phyloP scores from a whole-genome alignment of 2,329 filamentous ascomycete species.

The Trichoderma endophyticum region DNA sequence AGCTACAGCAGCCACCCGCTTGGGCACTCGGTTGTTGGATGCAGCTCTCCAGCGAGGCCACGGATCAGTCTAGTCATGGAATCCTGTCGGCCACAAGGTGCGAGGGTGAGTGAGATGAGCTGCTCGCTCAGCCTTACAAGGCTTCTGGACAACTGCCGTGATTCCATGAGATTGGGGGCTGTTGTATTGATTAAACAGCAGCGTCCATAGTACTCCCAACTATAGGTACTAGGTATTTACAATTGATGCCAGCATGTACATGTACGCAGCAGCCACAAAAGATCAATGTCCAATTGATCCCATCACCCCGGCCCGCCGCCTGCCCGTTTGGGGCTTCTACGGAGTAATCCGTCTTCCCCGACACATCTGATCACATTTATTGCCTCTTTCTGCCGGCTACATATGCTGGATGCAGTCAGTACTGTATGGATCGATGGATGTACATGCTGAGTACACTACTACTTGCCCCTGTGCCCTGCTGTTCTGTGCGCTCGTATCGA shows the following conservation, averaged over 20 bases:
- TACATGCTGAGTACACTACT: not conserved
- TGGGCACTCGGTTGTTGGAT: not conserved
- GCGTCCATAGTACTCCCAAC: not conserved
- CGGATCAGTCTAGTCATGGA: no score
- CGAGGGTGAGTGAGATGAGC: not conserved
- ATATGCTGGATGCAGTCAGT: not conserved
- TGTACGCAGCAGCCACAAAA: no score
- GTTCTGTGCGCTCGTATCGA: not conserved
- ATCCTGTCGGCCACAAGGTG: not conserved
- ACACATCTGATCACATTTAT: not conserved
- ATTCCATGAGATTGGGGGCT: not conserved
- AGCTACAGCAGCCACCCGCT: conserved; percentile 5
- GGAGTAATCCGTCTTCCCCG: not conserved
- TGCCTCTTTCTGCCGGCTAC: not conserved
- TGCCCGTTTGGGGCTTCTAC: conserved; percentile 1
- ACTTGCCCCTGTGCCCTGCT: not conserved
- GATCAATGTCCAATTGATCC: no score
- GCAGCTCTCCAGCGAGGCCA: no score
- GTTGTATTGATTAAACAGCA: not conserved
- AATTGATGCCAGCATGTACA: no score
- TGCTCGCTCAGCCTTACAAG: not conserved
- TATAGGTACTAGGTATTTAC: not conserved
- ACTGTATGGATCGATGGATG: no score
- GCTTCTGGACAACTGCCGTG: not conserved
- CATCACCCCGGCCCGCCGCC: not conserved